A percentile compares a stretch with the other conserved stretches of the same genome.
Evolutionary conservation across 768 basidiomycete genomes (phyloP).

Genomic region (Suillus spraguei): DNA sequence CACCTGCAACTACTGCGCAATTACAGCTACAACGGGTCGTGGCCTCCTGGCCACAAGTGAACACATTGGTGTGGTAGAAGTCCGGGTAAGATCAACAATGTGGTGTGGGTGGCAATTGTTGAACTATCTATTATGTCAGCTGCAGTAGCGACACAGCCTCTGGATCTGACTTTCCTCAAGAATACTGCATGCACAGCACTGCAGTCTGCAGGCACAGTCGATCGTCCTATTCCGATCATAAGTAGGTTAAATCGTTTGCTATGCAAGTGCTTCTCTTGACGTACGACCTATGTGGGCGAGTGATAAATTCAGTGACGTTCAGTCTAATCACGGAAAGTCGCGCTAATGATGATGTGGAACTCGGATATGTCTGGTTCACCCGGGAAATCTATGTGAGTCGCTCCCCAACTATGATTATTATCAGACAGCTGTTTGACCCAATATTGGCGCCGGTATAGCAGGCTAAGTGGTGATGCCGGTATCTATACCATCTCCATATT

Average conservation of each 20-base stretch:
- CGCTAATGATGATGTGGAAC: not conserved
- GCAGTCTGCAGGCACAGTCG: not conserved
- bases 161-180: not conserved
- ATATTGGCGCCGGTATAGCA: not conserved
- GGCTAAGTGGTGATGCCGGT: not conserved
- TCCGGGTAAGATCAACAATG: not conserved
- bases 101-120: too few species aligned
- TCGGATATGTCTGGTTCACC: not conserved
- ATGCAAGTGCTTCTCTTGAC: not conserved
- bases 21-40: not conserved
- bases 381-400: not conserved
- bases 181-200: not conserved
- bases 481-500: not conserved
- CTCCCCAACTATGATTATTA: not conserved
- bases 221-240: not conserved
- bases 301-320: not conserved
- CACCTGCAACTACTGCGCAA: not conserved
- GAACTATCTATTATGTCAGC: not conserved
- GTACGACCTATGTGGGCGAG: not conserved
- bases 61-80: not conserved
- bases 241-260: slow-evolving; percentile 4
- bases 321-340: not conserved
- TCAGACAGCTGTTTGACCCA: not conserved
- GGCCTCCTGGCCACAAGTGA: not conserved
- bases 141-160: not conserved